Evolutionary conservation across 768 basidiomycete species (phyloP).

Genomic region (Tylopilus sp.): DNA sequence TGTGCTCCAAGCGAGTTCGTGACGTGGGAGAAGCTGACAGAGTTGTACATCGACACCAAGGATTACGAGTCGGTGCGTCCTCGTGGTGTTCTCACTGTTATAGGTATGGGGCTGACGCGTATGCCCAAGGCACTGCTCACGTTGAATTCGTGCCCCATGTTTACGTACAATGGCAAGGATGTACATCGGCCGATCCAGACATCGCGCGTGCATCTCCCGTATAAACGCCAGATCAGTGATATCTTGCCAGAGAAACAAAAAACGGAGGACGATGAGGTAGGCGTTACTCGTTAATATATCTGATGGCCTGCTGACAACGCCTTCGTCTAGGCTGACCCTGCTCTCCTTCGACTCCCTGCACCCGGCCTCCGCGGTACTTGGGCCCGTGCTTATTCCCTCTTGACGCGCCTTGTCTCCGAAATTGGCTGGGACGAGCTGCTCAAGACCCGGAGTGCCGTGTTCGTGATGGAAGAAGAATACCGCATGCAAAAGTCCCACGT

Average conservation of each 20-base stretch:
- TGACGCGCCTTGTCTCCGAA: slow-evolving; percentile 86
- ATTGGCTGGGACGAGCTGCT: slow-evolving; percentile 99
- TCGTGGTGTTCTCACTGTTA: neutral
- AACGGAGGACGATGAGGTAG: slow-evolving; percentile 82
- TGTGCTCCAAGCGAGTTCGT: slow-evolving; percentile 98
- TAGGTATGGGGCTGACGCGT: neutral
- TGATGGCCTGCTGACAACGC: neutral
- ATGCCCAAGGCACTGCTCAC: slow-evolving; percentile 68
- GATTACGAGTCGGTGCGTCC: slow-evolving; percentile 67
- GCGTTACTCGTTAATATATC: neutral
- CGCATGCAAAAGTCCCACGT: slow-evolving; percentile 88
- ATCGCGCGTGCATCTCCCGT: slow-evolving; percentile 79
- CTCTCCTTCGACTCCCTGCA: slow-evolving; percentile 90
- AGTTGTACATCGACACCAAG: slow-evolving; percentile 87
- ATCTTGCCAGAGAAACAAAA: slow-evolving; percentile 83
- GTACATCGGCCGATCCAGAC: slow-evolving; percentile 82
- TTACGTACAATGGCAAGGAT: slow-evolving; percentile 97
- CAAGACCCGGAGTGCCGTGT: slow-evolving; percentile 89
- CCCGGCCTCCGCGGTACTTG: slow-evolving; percentile 95
- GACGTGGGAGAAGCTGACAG: slow-evolving; percentile 97
- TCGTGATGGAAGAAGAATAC: slow-evolving; percentile 99
- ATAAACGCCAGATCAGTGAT: slow-evolving; percentile 81
- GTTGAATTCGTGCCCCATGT: slow-evolving; percentile 99
- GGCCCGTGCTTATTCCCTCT: slow-evolving; percentile 88
- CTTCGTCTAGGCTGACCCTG: slow-evolving; percentile 75